Percentiles rank a stretch among this genome's conserved stretches.
These are phyloP conservation scores for Streptanthus diversifolius DNA, from an alignment of 345 rosid genomes.

Conservation along the genomic window DNA sequence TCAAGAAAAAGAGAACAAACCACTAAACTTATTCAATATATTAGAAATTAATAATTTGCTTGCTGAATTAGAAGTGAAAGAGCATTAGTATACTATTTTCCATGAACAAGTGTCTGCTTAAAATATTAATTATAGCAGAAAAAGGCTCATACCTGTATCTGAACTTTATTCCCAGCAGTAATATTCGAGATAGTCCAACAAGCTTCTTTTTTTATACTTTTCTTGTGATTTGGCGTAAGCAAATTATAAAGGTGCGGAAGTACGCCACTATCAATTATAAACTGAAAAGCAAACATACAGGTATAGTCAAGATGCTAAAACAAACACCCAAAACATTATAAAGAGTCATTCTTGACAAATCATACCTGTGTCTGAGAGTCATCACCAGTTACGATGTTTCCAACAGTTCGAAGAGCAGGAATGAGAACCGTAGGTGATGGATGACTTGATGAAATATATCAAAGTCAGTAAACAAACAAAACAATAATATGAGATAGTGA, in stretches of 20 bases:
- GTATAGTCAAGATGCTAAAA: background rate
- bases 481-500: background rate
- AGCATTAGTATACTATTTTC: constrained; percentile 17
- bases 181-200: constrained; percentile 94
- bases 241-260: constrained; percentile 69
- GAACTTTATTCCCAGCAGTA: constrained; percentile 72
- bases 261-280: constrained; percentile 65
- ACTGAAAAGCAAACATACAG: constrained; percentile 42
- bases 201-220: constrained; percentile 86
- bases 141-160: constrained; percentile 61
- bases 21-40: background rate
- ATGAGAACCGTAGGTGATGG: constrained; percentile 76
- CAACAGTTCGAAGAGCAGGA: constrained; percentile 81
- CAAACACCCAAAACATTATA: constrained; percentile 8
- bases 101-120: background rate
- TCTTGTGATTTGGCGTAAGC: constrained; percentile 69
- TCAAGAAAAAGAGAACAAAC: background rate
- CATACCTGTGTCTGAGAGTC: constrained; percentile 86
- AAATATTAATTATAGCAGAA: constrained; percentile 1
- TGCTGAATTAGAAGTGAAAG: background rate
- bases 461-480: constrained; percentile 16
- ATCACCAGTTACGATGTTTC: constrained; percentile 83
- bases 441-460: constrained; percentile 47
- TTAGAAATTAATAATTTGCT: background rate
- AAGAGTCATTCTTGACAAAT: background rate